Evolutionary conservation across 2,329 filamentous ascomycete genomes (phyloP), one percentile per base, ranked within the genome.

Genomic region (Colletotrichum liaoningense): DNA sequence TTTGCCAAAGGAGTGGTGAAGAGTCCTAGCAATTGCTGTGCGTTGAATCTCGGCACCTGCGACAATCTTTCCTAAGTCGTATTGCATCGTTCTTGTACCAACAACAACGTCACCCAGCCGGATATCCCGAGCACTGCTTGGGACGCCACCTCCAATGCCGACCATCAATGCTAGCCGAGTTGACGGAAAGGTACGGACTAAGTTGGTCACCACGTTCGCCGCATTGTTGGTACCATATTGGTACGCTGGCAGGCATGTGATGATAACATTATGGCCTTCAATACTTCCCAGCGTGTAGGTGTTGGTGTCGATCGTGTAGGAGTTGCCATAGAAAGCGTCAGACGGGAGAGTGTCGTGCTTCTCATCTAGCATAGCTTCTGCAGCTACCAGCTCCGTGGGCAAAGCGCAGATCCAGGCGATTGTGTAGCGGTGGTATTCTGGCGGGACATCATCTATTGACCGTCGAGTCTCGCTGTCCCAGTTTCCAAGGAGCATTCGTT

Each of bases 91-190:
- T 14, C 75, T 69, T 8, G 62, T 66, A 4, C 77, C 70, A 1
- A 79, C 75, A 0, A 78, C 76, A 3, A 78, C 58, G 14, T 79
- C 77, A 0, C 77, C 77, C 2, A 79, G 62, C 1, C 74, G 63
- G 0, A 78, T 38, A 9, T 78, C 72, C 0, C 6, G 9, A 3
- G 49, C 52, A 35, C 52, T 64, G 2, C 64, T 67, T 1, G 79
- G 80, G 0, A 75, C 75, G 1, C 78, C 79, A 9, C 79, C 79
- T 9, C 79, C 79, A 1, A 81, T 79, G 2, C 80, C 79, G 8
- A 81, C 79, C 63, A 80, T 76, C 6, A 78, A 26, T 3, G 64
- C 42, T 2, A 73, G 24, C 0, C 38, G 67, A 4, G 75, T 65
- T 1, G 14, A 54, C 0, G 69, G 69, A 30, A 78, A 78, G 0